Evolutionary conservation across 2,329 filamentous ascomycete genomes (phyloP), one percentile per base, ranked within the genome.

Genomic region (Ophiostoma australiae): DNA sequence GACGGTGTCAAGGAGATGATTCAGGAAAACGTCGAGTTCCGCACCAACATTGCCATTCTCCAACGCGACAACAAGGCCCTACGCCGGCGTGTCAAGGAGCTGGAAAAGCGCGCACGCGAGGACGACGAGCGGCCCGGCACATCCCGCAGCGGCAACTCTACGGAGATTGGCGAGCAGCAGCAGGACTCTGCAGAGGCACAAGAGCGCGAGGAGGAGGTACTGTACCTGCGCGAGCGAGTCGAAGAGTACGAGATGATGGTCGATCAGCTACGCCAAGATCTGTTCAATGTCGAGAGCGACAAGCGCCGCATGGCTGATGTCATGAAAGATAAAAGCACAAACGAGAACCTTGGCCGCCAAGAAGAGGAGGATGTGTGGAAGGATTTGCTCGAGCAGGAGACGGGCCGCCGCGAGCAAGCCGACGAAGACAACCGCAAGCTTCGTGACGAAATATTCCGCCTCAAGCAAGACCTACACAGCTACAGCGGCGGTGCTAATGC

Each of bases 1-100:
- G 94, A 98, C 81, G 93, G 94, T 74, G 90, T 99, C 78, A 97
- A 97, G 81, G 94, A 97, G 79, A 96, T 97, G 90, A 97, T 98
- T 76, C 93, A 93, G 65, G 94, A 97, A 80, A 99, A 97, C 76
- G 94, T 98, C 4, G 93, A 97, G 78, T 86, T 98, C 68, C 95
- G 96, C 80, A 97, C 94, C 0, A 92, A 92, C 73, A 87, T 97
- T 65, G 89, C 94, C 3, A 92, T 95, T 48, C 85, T 95, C 72
- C 93, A 97, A 79, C 92, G 96, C 74, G 95, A 99, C 77, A 95
- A 93, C 78, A 95, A 96, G 78, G 85, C 89, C 27, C 80, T 98
- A 71, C 89, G 93, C 31, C 89, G 91, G 73, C 90, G 91, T 74
- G 86, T 97, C 72, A 92, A 94, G 76, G 93, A 97, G 76, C 81